Percentiles rank a stretch among this genome's conserved stretches.
These are phyloP conservation scores for Sporisorium exsertum DNA, from an alignment of 1,284 basidiomycete species.

Conservation along the genomic window DNA sequence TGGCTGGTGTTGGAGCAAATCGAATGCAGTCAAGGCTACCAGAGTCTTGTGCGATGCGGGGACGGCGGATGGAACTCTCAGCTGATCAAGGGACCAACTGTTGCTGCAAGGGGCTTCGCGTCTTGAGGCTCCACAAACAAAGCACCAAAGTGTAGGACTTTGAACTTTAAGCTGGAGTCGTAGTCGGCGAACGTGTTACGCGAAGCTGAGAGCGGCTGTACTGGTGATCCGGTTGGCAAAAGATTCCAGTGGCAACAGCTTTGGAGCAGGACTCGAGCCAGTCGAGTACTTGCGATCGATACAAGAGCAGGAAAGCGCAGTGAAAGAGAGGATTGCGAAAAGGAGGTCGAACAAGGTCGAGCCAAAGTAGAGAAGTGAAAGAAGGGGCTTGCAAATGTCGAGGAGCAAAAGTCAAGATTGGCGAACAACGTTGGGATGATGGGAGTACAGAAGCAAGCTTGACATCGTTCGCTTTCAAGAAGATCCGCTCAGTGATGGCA, in stretches of 20 bases:
- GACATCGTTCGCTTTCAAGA: not conserved
- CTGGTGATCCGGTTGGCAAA: slow-evolving; percentile 17
- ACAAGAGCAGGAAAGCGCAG: slow-evolving; percentile 4
- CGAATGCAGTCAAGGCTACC: slow-evolving; percentile 8
- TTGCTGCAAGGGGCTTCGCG: slow-evolving; percentile 27
- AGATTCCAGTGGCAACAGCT: not conserved
- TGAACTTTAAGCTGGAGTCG: not conserved
- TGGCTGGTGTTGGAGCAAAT: not conserved
- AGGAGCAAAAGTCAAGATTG: slow-evolving; percentile 24
- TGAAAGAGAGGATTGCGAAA: slow-evolving; percentile 21
- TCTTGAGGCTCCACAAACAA: slow-evolving; percentile 35
- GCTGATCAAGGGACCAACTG: slow-evolving; percentile 4
- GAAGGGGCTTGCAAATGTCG: slow-evolving; percentile 40
- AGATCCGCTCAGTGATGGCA: not conserved
- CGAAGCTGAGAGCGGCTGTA: not conserved
- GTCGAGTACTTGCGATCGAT: slow-evolving; percentile 20
- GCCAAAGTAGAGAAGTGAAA: slow-evolving; percentile 20
- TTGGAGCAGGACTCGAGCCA: slow-evolving; percentile 30
- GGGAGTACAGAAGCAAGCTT: slow-evolving; percentile 30
- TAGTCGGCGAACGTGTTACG: not conserved
- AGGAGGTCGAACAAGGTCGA: slow-evolving; percentile 23
- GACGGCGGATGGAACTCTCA: slow-evolving; percentile 4
- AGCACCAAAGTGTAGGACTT: slow-evolving; percentile 3
- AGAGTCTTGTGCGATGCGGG: slow-evolving; percentile 8
- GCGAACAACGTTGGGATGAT: slow-evolving; percentile 46